Percentiles rank a stretch among this genome's conserved stretches.
Evolutionary conservation across 73 alveolate genomes (phyloP).

Genomic region (Effrenium voratum): DNA sequence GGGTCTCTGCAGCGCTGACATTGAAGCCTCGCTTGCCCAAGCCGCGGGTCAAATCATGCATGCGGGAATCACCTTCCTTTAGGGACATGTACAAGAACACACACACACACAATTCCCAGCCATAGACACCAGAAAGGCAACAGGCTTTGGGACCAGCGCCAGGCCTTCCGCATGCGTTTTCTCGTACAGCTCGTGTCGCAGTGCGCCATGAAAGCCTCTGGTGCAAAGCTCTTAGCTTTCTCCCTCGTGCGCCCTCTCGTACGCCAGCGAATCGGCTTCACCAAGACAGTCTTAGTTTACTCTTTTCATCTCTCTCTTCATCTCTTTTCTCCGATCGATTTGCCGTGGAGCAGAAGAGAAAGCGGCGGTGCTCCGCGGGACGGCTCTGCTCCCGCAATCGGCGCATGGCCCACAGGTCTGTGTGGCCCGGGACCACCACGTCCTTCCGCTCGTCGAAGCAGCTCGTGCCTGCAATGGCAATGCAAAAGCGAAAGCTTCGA

Average conservation of each 20-base stretch:
- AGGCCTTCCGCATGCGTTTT: conserved; percentile 83
- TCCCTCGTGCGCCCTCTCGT: neutral
- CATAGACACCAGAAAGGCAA: neutral
- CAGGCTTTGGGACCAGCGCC: too few relatives aligned
- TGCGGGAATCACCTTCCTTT: neutral
- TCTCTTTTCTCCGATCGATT: neutral
- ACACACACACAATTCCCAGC: neutral
- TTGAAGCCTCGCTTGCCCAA: neutral
- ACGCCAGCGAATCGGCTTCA: neutral
- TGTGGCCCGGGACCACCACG: conserved; percentile 89
- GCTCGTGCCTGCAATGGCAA: neutral
- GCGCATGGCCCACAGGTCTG: conserved; percentile 83
- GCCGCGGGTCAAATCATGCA: neutral
- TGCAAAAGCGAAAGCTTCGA: neutral
- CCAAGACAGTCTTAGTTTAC: neutral
- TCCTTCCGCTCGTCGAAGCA: conserved; percentile 78
- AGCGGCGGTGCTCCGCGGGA: conserved; percentile 11
- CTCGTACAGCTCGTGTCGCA: conserved; percentile 80
- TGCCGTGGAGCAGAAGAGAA: conserved; percentile 32
- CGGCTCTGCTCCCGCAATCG: conserved; percentile 15
- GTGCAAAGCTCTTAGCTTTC: neutral
- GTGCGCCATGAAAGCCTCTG: conserved; percentile 68
- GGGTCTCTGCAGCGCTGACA: conserved; percentile 69
- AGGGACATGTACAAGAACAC: neutral
- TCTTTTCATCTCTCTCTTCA: neutral